phyloP scores from a whole-genome alignment of 1,284 basidiomycete species.

The Moesziomyces antarcticus region DNA sequence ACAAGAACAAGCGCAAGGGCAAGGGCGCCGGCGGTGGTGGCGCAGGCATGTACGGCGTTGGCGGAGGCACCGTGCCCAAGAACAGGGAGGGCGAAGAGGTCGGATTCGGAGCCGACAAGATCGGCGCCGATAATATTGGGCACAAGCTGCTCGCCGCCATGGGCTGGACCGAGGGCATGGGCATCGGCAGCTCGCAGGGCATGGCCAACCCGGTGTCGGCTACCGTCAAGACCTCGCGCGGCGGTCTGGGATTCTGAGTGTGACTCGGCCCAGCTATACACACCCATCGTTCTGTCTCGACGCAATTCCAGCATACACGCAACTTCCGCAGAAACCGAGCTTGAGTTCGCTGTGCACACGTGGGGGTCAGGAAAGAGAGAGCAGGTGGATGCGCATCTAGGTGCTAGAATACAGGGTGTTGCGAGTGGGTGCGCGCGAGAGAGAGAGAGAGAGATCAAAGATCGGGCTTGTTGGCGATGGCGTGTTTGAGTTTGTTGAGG shows the following conservation, averaged over 20 bases:
- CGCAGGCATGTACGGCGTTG: conserved; percentile 33
- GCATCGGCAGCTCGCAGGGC: conserved; percentile 60
- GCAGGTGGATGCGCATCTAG: no score
- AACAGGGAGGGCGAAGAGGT: conserved; percentile 64
- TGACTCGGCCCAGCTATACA: no score
- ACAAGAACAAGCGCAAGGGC: conserved; percentile 34
- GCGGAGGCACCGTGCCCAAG: conserved; percentile 42
- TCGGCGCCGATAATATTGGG: conserved; percentile 65
- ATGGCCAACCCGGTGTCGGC: conserved; percentile 62
- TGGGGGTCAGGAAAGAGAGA: no score
- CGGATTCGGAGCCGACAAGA: conserved; percentile 62
- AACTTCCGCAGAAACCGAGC: no score
- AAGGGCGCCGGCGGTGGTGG: conserved; percentile 10
- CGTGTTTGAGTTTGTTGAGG: conserved; percentile 43
- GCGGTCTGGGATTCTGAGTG: conserved; percentile 58
- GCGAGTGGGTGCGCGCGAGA: no score
- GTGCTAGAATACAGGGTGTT: not conserved
- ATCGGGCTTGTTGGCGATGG: conserved; percentile 26
- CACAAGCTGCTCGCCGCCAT: conserved; percentile 63
- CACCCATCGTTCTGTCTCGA: no score
- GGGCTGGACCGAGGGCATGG: conserved; percentile 65
- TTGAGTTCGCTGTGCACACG: no score
- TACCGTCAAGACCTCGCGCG: conserved; percentile 61
- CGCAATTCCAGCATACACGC: no score
- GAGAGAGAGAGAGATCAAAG: conserved; percentile 9